These are phyloP conservation scores for Acidiella bohemica DNA, from an alignment of 495 filamentous ascomycete species.

Conservation along the genomic window DNA sequence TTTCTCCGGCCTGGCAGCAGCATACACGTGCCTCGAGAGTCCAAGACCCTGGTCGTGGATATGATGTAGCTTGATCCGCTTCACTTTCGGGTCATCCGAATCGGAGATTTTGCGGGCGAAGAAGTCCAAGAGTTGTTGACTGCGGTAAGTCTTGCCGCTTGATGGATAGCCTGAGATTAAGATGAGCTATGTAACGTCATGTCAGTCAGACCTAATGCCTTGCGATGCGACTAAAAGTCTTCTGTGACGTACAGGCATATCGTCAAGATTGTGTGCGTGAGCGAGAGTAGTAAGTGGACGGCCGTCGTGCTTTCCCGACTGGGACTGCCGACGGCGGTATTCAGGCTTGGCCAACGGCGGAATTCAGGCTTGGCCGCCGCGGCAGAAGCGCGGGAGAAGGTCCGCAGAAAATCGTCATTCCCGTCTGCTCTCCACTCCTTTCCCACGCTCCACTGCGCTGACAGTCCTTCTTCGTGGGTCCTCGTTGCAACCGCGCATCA, in stretches of 20 bases:
- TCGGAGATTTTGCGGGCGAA: conserved; percentile 43
- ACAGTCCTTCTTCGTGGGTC: too few relatives aligned
- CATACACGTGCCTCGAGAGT: conserved; percentile 50
- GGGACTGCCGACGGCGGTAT: too few relatives aligned
- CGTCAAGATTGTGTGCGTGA: too few relatives aligned
- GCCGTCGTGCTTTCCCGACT: neutral
- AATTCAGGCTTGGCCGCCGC: neutral
- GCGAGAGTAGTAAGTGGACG: too few relatives aligned
- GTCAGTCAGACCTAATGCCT: neutral
- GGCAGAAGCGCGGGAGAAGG: too few relatives aligned
- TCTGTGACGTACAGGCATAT: conserved; percentile 5
- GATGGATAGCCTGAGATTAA: conserved; percentile 84
- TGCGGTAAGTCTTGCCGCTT: conserved; percentile 84
- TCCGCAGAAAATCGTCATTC: too few relatives aligned
- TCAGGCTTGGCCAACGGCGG: too few relatives aligned
- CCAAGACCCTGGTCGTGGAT: conserved; percentile 55
- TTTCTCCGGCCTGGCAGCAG: conserved; percentile 64
- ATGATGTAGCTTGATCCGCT: conserved; percentile 47
- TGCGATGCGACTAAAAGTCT: neutral
- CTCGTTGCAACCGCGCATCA: too few relatives aligned
- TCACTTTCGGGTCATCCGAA: conserved; percentile 38
- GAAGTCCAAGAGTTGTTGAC: conserved; percentile 57
- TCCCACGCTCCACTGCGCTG: too few relatives aligned
- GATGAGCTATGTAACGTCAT: conserved; percentile 50
- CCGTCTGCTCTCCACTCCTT: too few relatives aligned